Evolutionary conservation across 139 green algal species (phyloP).

Genomic region (Eudorina sp.): DNA sequence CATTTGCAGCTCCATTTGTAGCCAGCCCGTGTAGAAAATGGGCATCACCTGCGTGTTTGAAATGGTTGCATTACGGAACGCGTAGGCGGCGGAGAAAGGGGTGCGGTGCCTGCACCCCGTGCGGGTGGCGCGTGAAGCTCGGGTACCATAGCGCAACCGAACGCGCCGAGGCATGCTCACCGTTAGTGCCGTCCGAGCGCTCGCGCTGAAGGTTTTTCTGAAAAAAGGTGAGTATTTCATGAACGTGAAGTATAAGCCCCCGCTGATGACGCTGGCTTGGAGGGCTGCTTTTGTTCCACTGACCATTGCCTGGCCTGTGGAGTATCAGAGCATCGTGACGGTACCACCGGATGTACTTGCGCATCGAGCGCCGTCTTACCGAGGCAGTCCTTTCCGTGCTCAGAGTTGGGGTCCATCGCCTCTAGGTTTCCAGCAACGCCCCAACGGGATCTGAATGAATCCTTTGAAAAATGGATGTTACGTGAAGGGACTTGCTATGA

Average conservation of each 20-base stretch:
- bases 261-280: constrained; percentile 3
- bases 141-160: neutral
- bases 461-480: neutral
- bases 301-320: neutral
- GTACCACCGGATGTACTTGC: neutral
- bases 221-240: constrained; percentile 29
- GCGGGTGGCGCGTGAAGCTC: neutral
- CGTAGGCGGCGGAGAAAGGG: neutral
- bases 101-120: neutral
- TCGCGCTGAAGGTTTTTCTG: constrained; percentile 9
- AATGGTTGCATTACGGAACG: too few relatives aligned
- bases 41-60: constrained; percentile 38
- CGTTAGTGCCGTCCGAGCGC: constrained; percentile 25
- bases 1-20: constrained; percentile 28
- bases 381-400: constrained; percentile 11
- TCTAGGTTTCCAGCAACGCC: neutral
- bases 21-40: constrained; percentile 44
- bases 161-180: neutral
- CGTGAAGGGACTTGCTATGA: neutral
- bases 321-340: neutral
- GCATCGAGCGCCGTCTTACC: neutral
- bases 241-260: neutral
- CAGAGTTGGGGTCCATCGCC: constrained; percentile 32
- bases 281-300: neutral
- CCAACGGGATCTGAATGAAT: neutral